Evolutionary conservation across 2,329 filamentous ascomycete genomes (phyloP).

Genomic region (Colletotrichum cuscutae): DNA sequence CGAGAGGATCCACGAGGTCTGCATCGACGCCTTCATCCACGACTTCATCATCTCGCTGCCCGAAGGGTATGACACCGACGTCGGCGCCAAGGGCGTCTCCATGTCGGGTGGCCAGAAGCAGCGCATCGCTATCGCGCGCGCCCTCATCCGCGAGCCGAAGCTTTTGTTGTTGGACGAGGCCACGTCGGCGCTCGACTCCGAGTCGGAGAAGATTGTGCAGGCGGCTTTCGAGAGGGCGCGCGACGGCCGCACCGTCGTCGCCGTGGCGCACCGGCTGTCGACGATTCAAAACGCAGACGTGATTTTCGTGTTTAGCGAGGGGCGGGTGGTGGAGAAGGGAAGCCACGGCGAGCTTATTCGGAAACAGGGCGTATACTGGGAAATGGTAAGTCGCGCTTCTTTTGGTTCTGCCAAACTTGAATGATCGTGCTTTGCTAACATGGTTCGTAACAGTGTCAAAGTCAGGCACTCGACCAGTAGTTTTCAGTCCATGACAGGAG

Average conservation of each 20-base stretch:
- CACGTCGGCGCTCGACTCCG: constrained; percentile 64
- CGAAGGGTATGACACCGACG: constrained; percentile 58
- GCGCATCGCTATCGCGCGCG: constrained; percentile 65
- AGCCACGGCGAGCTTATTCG: constrained; percentile 43
- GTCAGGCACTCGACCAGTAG: constrained; percentile 35
- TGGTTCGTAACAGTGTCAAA: constrained; percentile 26
- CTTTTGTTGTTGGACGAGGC: constrained; percentile 68
- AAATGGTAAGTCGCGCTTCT: constrained; percentile 26
- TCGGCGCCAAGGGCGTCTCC: constrained; percentile 66
- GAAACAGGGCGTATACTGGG: constrained; percentile 34
- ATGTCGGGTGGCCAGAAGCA: constrained; percentile 67
- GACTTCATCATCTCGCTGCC: constrained; percentile 64
- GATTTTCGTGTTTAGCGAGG: constrained; percentile 56
- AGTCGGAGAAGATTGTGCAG: constrained; percentile 66
- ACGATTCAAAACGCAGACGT: constrained; percentile 56
- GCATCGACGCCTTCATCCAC: constrained; percentile 61
- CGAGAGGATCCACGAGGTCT: constrained; percentile 41
- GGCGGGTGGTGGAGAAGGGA: constrained; percentile 52
- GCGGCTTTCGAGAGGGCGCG: constrained; percentile 42
- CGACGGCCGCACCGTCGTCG: constrained; percentile 47
- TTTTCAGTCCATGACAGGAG: neutral
- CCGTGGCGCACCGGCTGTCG: constrained; percentile 53
- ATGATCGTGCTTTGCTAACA: neutral
- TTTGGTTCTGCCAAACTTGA: no score
- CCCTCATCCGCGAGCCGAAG: constrained; percentile 60